Conservation (phyloP, 345 rosid genomes). For the Cochlearia excelsa region DNA sequence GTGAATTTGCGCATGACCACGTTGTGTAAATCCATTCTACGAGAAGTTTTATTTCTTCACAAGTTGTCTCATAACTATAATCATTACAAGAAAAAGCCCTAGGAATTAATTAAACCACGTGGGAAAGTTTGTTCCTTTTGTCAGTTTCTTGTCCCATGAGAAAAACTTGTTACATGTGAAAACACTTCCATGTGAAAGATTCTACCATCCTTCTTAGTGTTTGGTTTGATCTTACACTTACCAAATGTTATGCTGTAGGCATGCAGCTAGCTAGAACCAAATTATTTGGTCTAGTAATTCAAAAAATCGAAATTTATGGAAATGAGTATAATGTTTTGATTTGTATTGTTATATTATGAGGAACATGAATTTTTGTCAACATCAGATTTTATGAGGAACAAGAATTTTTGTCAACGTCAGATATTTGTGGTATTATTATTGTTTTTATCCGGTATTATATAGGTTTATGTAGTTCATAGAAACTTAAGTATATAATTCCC, state of each 20-base stretch:
- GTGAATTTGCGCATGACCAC: constrained; percentile 18
- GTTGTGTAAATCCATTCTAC: constrained; percentile 28
- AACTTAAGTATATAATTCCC: too few species aligned
- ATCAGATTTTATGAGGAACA: too few species aligned
- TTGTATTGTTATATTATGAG: too few species aligned
- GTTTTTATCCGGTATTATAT: too few species aligned
- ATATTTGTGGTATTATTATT: too few species aligned
- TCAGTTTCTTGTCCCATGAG: constrained; percentile 30
- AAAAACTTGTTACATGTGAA: constrained; percentile 32
- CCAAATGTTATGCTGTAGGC: constrained; percentile 13
- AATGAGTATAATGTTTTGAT: too few species aligned
- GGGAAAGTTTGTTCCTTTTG: constrained; percentile 35
- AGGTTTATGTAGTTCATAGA: too few species aligned
- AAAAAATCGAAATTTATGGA: too few species aligned
- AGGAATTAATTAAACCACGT: constrained; percentile 43
- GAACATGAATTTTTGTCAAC: too few species aligned
- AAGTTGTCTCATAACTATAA: constrained; percentile 35
- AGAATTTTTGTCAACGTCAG: too few species aligned
- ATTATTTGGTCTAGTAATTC: not conserved
- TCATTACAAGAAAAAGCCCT: constrained; percentile 36
- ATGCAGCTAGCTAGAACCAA: constrained; percentile 1
- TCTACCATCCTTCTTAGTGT: constrained; percentile 17
- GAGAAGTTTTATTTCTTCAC: constrained; percentile 11
- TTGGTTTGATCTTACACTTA: constrained; percentile 21
- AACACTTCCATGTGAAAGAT: constrained; percentile 22